Evolutionary conservation across 805 yeast genomes (phyloP), one percentile per base, ranked within the genome.

Genomic region (Yarrowia osloensis): DNA sequence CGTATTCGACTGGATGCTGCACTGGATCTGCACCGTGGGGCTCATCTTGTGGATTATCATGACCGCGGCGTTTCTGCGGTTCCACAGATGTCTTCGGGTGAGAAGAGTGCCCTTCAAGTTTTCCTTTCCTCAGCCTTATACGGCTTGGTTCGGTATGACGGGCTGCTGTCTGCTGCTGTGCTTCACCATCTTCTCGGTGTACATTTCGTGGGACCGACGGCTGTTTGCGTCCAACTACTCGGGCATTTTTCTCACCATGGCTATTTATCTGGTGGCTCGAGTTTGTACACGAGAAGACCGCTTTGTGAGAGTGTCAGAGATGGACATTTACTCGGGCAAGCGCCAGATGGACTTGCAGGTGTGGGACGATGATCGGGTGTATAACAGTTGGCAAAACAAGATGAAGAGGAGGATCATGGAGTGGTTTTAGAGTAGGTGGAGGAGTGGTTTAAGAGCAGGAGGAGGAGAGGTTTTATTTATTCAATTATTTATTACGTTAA

Each of bases 311-410:
- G 77, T 90, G 54, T 93, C 89, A 71, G 88, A 89, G 54, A 74
- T 91, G 68, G 96, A 91, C 75, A 82, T 89, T 74, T 97, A 91
- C 75, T 84, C 91, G 0, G 97, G 97, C 2, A 80, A 97, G 72
- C 81, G 95, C 62, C 97, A 91, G 74, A 85, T 88, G 77, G 97
- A 91, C 76, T 80, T 91, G 59, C 84, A 84, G 70, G 85, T 87
- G 24, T 90, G 96, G 96, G 91, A 88, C 70, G 95, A 90, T 68
- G 90, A 89, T 63, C 80, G 77, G 47, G 78, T 70, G 28, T 73
- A 71, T 47, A 62, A 44, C 4, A 29, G 31, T 12, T 61, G 66
- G 66, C 39, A 44, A 33, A 61, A 61, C n/a, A 61, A 61, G 54
- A 29, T 61, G 54, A 61, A 46, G 15, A 15, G 44, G 40, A n/a